Evolutionary conservation across 139 green algal species (phyloP).

Genomic region (Microglena sp.): DNA sequence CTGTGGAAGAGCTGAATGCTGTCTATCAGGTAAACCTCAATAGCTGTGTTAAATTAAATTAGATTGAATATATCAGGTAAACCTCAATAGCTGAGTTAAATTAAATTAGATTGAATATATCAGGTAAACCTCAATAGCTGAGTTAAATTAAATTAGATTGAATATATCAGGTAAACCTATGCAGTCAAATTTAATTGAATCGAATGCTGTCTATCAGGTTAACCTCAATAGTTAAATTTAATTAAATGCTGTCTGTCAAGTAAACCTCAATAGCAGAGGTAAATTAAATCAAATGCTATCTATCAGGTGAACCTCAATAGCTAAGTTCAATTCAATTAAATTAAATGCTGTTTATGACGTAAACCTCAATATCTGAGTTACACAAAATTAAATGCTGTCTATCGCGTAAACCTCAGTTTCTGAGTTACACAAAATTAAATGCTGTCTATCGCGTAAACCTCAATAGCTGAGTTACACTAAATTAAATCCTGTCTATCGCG

Average conservation of each 20-base stretch:
- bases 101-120: neutral
- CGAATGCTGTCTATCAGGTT: neutral
- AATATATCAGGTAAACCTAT: neutral
- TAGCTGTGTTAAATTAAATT: neutral
- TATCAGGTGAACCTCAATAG: too few relatives aligned
- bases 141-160: neutral
- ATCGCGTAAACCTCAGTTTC: neutral
- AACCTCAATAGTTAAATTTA: neutral
- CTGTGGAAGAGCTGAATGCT: slow-evolving; percentile 50
- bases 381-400: neutral
- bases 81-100: neutral
- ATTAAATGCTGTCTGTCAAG: neutral
- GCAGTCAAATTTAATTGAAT: neutral
- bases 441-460: neutral
- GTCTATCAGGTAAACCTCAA: slow-evolving; percentile 38
- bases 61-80: neutral
- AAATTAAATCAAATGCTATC: too few relatives aligned
- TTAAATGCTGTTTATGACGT: slow-evolving; percentile 56
- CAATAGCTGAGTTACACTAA: neutral
- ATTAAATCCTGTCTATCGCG: neutral
- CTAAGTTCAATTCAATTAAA: too few relatives aligned
- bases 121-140: neutral
- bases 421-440: neutral
- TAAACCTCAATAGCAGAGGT: too few relatives aligned
- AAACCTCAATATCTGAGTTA: neutral